These are phyloP conservation scores for Neophaeococcomyces mojaviensis DNA, from an alignment of 2,329 filamentous ascomycete species.

Conservation along the genomic window DNA sequence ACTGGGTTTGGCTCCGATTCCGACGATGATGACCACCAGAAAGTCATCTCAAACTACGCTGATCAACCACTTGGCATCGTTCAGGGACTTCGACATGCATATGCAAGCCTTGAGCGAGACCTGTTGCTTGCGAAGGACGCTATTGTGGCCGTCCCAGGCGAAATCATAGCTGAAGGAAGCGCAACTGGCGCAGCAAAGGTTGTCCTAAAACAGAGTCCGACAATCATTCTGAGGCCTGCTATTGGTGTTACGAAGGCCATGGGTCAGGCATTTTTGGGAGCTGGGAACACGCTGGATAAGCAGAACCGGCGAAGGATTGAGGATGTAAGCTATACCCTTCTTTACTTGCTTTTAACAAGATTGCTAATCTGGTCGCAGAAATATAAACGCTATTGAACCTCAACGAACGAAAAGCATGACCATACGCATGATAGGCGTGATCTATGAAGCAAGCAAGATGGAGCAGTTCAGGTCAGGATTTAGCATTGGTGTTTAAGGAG, in stretches of 20 bases:
- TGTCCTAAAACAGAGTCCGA: slow-evolving; percentile 76
- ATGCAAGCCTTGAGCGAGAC: slow-evolving; percentile 74
- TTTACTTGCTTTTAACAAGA: not conserved
- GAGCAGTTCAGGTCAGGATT: too few relatives aligned
- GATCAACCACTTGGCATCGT: slow-evolving; percentile 86
- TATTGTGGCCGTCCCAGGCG: slow-evolving; percentile 87
- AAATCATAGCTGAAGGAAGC: slow-evolving; percentile 77
- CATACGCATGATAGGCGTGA: not conserved
- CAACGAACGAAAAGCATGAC: not conserved
- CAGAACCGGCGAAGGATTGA: slow-evolving; percentile 72
- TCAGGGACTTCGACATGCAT: slow-evolving; percentile 76
- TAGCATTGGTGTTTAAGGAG: too few relatives aligned
- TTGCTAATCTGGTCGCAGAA: slow-evolving; percentile 6
- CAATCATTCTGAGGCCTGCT: slow-evolving; percentile 80
- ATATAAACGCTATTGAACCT: slow-evolving; percentile 6
- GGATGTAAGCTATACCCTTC: slow-evolving; percentile 61
- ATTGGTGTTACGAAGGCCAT: slow-evolving; percentile 85
- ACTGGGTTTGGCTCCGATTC: slow-evolving; percentile 39
- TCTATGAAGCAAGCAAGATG: too few relatives aligned
- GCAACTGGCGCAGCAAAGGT: slow-evolving; percentile 73
- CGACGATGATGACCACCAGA: slow-evolving; percentile 62
- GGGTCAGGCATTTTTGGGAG: slow-evolving; percentile 81
- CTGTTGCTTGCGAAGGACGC: slow-evolving; percentile 81
- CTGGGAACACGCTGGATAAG: slow-evolving; percentile 84
- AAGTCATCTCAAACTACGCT: slow-evolving; percentile 83